Conservation (phyloP, 306 rosid species). For the Ziziphus jujuba region DNA sequence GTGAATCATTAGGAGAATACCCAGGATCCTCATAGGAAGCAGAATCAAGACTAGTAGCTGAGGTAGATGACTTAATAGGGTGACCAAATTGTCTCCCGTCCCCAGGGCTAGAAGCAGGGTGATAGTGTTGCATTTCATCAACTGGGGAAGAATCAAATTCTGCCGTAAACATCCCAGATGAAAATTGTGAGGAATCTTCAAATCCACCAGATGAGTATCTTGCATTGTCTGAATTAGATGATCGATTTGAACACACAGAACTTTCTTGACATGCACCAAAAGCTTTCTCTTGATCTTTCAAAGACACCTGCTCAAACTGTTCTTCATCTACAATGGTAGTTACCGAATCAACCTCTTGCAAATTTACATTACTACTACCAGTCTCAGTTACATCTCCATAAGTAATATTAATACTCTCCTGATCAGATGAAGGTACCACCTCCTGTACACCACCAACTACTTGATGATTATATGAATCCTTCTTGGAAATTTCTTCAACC, state of each 20-base stretch:
- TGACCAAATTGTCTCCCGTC: slow-evolving; percentile 45
- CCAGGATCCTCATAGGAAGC: slow-evolving; percentile 34
- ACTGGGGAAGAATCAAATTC: slow-evolving; percentile 51
- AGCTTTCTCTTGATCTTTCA: slow-evolving; percentile 64
- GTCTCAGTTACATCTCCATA: slow-evolving; percentile 30
- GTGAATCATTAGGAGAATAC: slow-evolving; percentile 61
- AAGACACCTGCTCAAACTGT: slow-evolving; percentile 68
- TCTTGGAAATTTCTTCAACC: slow-evolving; percentile 33
- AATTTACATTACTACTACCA: slow-evolving; percentile 22
- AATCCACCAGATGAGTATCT: slow-evolving; percentile 40
- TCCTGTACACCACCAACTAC: slow-evolving; percentile 37
- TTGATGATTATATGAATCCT: slow-evolving; percentile 34
- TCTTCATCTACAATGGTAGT: slow-evolving; percentile 37
- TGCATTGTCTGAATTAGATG: slow-evolving; percentile 50
- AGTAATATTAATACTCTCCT: slow-evolving; percentile 25
- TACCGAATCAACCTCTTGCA: slow-evolving; percentile 35
- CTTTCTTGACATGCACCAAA: slow-evolving; percentile 25
- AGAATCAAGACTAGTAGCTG: slow-evolving; percentile 56
- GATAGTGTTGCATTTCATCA: slow-evolving; percentile 44
- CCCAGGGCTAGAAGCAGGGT: slow-evolving; percentile 39
- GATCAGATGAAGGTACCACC: slow-evolving; percentile 28
- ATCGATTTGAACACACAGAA: slow-evolving; percentile 37
- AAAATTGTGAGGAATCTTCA: slow-evolving; percentile 45
- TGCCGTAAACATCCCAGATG: slow-evolving; percentile 30
- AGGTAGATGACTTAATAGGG: slow-evolving; percentile 42